Evolutionary conservation across 768 basidiomycete species (phyloP), one percentile per base, ranked within the genome.

Genomic region (Collybia nuda): DNA sequence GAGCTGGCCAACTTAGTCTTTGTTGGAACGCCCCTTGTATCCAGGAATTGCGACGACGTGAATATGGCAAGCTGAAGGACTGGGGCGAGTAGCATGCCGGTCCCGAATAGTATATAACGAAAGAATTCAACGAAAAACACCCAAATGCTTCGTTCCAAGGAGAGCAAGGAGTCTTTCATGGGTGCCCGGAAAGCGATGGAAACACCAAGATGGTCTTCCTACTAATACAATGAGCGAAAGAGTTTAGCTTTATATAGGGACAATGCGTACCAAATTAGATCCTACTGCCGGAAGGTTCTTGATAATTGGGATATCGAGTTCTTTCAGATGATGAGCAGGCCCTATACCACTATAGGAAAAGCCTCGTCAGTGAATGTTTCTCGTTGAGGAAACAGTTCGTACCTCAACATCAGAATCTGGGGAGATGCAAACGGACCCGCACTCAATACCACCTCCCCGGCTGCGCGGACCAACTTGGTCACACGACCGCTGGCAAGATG

Each of bases 391-490:
- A 14, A 32, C 14, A 3, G 17, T 1, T 22, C 55, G 15, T 36
- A 65, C 65, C 67, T 68, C 9, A 66, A 52, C 54, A 75, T 62
- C 14, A 79, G 62, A n/a, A 78, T 56, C 45, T 76, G 75, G 18
- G 76, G 68, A 6, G 67, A 70, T 23, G 70, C 67, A 29, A 79
- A 58, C 0, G 76, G 67, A 7, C 77, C 76, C 17, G 67, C 69
- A 41, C 67, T 68, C 14, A 66, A 52, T n/a, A 66, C 53, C 12
- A 71, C 58, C 48, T 69, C 69, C 9, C 12, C 12, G 3, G 32
- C 32, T 11, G 14, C 32, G 9, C 32, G 32, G 3, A 32, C 32
- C 9, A 32, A 11, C 32, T 32, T 32, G 9, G 9, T 32, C 9
- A 11, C 6, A 32, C 32, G 6, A 2, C 32, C 32, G 12, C 32